phyloP scores from a whole-genome alignment of 1,284 basidiomycete genomes.

The Austroboletus niveus region DNA sequence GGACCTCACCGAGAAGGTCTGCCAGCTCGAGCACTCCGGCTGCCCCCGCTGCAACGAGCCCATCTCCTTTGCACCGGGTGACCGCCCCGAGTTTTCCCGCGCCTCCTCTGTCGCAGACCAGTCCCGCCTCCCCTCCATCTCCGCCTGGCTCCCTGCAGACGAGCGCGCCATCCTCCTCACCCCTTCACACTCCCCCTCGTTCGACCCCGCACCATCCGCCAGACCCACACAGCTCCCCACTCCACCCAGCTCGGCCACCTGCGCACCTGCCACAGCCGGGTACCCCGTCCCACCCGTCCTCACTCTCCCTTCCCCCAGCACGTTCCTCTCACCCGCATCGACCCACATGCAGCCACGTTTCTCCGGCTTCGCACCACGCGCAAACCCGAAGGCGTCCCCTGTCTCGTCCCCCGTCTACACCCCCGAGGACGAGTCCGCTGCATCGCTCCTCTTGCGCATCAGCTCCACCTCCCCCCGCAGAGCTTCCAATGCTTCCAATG shows the following conservation, averaged over 20 bases:
- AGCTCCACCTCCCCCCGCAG: slow-evolving; percentile 34
- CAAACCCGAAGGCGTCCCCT: slow-evolving; percentile 25
- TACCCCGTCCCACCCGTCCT: slow-evolving; percentile 34
- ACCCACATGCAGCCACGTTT: slow-evolving; percentile 20
- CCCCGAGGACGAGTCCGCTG: slow-evolving; percentile 68
- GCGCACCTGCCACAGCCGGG: slow-evolving; percentile 28
- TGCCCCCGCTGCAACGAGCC: slow-evolving; percentile 33
- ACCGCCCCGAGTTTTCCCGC: background rate
- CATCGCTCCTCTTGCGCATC: slow-evolving; percentile 64
- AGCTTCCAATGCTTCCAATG: background rate
- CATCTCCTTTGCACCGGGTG: slow-evolving; percentile 11
- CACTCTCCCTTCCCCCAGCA: slow-evolving; percentile 38
- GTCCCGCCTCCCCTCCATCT: slow-evolving; percentile 47
- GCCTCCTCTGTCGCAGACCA: slow-evolving; percentile 12
- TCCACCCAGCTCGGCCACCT: slow-evolving; percentile 41
- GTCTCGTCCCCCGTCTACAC: slow-evolving; percentile 44
- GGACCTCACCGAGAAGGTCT: slow-evolving; percentile 54
- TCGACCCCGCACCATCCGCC: slow-evolving; percentile 1
- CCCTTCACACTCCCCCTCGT: slow-evolving; percentile 23
- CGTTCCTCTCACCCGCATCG: slow-evolving; percentile 6
- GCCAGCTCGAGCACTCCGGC: slow-evolving; percentile 40
- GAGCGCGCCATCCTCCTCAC: slow-evolving; percentile 29
- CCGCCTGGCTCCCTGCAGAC: slow-evolving; percentile 44
- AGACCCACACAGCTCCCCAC: slow-evolving; percentile 41
- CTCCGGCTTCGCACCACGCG: slow-evolving; percentile 22